Conservation (phyloP, 2,329 filamentous ascomycete genomes). For the Aspergillus vadensis region DNA sequence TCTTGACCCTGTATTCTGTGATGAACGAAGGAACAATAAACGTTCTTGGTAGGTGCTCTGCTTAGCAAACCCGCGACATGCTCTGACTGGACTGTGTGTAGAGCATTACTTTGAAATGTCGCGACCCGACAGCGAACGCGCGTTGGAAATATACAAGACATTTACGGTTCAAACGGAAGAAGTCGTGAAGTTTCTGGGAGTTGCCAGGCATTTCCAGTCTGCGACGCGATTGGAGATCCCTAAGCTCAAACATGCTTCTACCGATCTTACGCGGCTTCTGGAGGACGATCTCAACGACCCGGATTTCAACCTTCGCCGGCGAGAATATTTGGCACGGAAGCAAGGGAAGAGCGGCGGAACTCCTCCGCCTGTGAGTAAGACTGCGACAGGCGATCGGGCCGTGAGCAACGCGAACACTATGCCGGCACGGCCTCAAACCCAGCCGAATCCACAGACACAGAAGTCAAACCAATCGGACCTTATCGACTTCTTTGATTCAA, state of each 20-base stretch:
- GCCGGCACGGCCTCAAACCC: constrained; percentile 30
- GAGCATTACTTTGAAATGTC: constrained; percentile 99
- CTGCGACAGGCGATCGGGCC: constrained; percentile 24
- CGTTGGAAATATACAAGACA: constrained; percentile 85
- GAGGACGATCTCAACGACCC: constrained; percentile 94
- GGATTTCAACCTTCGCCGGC: constrained; percentile 89
- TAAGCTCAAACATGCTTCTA: constrained; percentile 94
- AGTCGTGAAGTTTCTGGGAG: constrained; percentile 84
- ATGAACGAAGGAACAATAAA: constrained; percentile 98
- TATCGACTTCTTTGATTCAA: constrained; percentile 94
- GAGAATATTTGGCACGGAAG: constrained; percentile 88
- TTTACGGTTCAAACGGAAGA: constrained; percentile 91
- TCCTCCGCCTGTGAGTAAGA: constrained; percentile 21
- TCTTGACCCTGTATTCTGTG: constrained; percentile 87
- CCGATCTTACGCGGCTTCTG: constrained; percentile 82
- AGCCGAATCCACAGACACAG: constrained; percentile 33
- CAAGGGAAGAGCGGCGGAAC: constrained; percentile 65
- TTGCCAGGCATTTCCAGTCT: constrained; percentile 87
- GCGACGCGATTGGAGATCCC: constrained; percentile 92
- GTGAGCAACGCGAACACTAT: constrained; percentile 30
- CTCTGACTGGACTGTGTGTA: constrained; percentile 40
- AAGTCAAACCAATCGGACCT: constrained; percentile 60
- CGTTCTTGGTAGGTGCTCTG: constrained; percentile 70
- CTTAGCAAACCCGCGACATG: background rate
- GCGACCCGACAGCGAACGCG: constrained; percentile 85